phyloP scores from a whole-genome alignment of 371 early-diverging fungal species.

The Gilbertella persicaria region DNA sequence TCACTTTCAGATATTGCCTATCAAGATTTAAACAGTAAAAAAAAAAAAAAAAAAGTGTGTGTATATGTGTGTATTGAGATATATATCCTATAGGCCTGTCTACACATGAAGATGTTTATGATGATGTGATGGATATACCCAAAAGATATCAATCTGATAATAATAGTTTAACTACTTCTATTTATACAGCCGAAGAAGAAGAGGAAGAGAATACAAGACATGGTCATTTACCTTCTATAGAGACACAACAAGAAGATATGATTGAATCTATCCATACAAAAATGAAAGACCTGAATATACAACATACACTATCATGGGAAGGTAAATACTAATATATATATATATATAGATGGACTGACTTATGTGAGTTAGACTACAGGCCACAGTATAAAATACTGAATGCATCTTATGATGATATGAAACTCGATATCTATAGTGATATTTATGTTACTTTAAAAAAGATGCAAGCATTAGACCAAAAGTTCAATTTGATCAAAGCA shows the following conservation, averaged over 20 bases:
- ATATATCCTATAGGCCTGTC: too few species aligned
- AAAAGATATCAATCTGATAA: constrained; percentile 15
- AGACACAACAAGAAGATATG: background rate
- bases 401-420: constrained; percentile 28
- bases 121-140: too few species aligned
- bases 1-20: constrained; percentile 25
- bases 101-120: constrained; percentile 3
- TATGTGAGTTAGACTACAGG: constrained; percentile 22
- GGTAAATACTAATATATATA: constrained; percentile 1
- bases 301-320: constrained; percentile 14
- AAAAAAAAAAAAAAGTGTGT: constrained; percentile 4
- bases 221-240: constrained; percentile 6
- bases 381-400: constrained; percentile 34
- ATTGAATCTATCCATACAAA: background rate
- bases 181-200: constrained; percentile 23
- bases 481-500: constrained; percentile 25
- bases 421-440: constrained; percentile 32
- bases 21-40: constrained; percentile 13
- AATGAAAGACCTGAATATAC: constrained; percentile 8
- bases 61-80: background rate
- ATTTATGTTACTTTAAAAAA: constrained; percentile 28
- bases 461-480: constrained; percentile 27
- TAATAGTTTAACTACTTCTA: constrained; percentile 12
- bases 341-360: background rate
- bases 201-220: constrained; percentile 8